A percentile compares a stretch with the other conserved stretches of the same genome.
Evolutionary conservation across 306 rosid species (phyloP).

Genomic region (Biancaea sappan): DNA sequence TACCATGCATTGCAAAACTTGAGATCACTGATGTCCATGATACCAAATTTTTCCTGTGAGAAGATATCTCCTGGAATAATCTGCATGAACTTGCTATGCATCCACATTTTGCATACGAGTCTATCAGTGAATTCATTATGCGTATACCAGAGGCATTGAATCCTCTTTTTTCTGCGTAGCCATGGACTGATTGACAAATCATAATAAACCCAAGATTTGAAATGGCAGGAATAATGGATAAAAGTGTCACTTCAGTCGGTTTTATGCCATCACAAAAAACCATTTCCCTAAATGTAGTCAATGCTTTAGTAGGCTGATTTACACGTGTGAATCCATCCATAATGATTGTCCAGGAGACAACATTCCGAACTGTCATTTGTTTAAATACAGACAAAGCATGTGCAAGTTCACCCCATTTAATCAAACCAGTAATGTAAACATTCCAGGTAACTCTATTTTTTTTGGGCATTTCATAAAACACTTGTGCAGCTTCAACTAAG

Average conservation of each 20-base stretch:
- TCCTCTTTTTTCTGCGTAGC: conserved; percentile 69
- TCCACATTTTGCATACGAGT: conserved; percentile 78
- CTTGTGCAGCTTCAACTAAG: conserved; percentile 44
- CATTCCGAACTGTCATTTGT: conserved; percentile 56
- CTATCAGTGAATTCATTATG: conserved; percentile 60
- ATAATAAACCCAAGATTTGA: conserved; percentile 58
- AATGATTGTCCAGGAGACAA: conserved; percentile 74
- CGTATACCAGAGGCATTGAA: conserved; percentile 60
- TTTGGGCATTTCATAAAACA: conserved; percentile 61
- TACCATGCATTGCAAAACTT: conserved; percentile 70
- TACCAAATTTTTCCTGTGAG: conserved; percentile 56
- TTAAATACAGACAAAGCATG: conserved; percentile 54
- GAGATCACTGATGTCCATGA: conserved; percentile 73
- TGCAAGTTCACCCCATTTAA: conserved; percentile 60
- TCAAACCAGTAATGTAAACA: conserved; percentile 61
- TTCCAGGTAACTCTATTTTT: conserved; percentile 69
- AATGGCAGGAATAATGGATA: conserved; percentile 63
- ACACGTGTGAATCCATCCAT: conserved; percentile 60
- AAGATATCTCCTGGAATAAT: conserved; percentile 54
- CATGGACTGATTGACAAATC: conserved; percentile 60
- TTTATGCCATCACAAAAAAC: conserved; percentile 45
- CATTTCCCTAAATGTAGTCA: conserved; percentile 59
- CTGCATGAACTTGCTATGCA: conserved; percentile 57
- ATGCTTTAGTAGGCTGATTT: conserved; percentile 54
- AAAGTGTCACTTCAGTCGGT: conserved; percentile 65